These are phyloP conservation scores for Isabelozyma heimii DNA, from an alignment of 805 yeast genomes.

Conservation along the genomic window DNA sequence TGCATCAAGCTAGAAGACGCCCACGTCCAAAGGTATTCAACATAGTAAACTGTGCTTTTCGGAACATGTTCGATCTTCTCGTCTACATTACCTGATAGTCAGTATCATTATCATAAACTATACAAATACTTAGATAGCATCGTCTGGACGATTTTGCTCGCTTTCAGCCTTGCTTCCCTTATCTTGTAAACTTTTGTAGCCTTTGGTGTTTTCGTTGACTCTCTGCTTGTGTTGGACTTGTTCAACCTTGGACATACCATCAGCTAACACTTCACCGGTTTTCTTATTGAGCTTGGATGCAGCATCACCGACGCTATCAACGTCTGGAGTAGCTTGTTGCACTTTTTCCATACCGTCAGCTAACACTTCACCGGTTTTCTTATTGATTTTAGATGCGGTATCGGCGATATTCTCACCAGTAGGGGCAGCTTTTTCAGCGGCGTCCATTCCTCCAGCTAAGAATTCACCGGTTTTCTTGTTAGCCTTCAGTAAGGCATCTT, in stretches of 20 bases:
- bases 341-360: slow-evolving; percentile 31
- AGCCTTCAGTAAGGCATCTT: slow-evolving; percentile 29
- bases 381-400: slow-evolving; percentile 24
- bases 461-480: slow-evolving; percentile 40
- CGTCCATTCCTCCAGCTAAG: slow-evolving; percentile 39
- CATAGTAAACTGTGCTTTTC: too few relatives aligned
- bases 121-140: slow-evolving; percentile 29
- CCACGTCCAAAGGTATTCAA: too few relatives aligned
- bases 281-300: slow-evolving; percentile 30
- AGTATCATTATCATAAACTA: not conserved
- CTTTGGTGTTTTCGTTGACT: slow-evolving; percentile 27
- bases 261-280: slow-evolving; percentile 39
- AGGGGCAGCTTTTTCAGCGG: slow-evolving; percentile 27
- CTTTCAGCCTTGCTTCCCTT: slow-evolving; percentile 40
- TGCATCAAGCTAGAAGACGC: too few relatives aligned
- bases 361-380: slow-evolving; percentile 28
- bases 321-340: slow-evolving; percentile 18
- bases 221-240: slow-evolving; percentile 11
- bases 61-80: too few relatives aligned
- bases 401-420: slow-evolving; percentile 13
- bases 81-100: too few relatives aligned
- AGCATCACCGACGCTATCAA: slow-evolving; percentile 35
- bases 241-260: slow-evolving; percentile 31
- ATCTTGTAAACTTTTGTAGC: slow-evolving; percentile 40
- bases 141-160: slow-evolving; percentile 48